phyloP scores from a whole-genome alignment of 495 filamentous ascomycete genomes.

The Schizothecium vesticola region DNA sequence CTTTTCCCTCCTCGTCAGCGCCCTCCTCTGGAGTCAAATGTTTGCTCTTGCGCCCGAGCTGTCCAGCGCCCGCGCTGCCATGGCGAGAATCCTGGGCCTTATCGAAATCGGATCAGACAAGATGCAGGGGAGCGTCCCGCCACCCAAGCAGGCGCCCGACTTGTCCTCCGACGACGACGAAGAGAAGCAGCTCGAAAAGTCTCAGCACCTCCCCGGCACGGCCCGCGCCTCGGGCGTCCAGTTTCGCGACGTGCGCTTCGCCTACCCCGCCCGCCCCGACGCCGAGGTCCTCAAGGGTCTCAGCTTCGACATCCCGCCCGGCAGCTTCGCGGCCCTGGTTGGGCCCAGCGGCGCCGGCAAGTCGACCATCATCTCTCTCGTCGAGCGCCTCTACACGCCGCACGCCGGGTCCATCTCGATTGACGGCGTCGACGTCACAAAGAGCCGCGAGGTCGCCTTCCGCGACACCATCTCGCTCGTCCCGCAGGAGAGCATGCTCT shows the following conservation, averaged over 20 bases:
- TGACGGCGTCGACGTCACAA: constrained; percentile 44
- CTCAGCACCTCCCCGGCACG: constrained; percentile 24
- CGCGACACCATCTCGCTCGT: constrained; percentile 55
- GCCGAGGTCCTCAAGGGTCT: constrained; percentile 44
- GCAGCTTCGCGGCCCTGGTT: constrained; percentile 63
- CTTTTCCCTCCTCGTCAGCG: constrained; percentile 35
- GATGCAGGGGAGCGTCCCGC: constrained; percentile 42
- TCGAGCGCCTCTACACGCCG: constrained; percentile 60
- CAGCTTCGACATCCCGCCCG: constrained; percentile 53
- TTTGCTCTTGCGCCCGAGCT: constrained; percentile 32
- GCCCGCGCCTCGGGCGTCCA: constrained; percentile 46
- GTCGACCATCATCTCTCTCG: constrained; percentile 58
- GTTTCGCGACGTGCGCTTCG: constrained; percentile 52
- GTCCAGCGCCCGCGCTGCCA: constrained; percentile 23
- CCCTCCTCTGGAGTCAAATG: constrained; percentile 30
- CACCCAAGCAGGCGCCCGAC: constrained; percentile 52
- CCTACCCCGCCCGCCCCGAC: constrained; percentile 53
- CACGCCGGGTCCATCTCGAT: constrained; percentile 50
- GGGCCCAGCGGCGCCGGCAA: constrained; percentile 72
- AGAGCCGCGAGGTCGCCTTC: constrained; percentile 42
- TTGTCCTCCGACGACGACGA: background rate
- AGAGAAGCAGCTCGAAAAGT: background rate
- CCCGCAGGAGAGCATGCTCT: constrained; percentile 55
- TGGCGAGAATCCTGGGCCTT: constrained; percentile 17
- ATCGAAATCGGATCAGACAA: constrained; percentile 16